Conservation (phyloP, 164 flowering plant genomes). For the Amborella trichopoda region DNA sequence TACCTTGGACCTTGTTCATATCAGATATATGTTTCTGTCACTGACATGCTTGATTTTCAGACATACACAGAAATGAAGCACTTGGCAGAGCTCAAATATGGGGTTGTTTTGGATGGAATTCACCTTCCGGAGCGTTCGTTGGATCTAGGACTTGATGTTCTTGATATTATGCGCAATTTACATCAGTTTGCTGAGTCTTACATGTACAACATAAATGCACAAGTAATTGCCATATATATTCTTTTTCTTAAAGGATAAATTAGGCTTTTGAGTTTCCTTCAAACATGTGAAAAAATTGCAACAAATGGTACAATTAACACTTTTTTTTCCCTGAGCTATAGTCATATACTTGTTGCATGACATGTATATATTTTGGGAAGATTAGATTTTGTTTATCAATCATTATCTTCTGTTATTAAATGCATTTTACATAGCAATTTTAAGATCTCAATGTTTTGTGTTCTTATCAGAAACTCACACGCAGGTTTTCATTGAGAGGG, state of each 20-base stretch:
- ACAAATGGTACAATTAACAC: no score
- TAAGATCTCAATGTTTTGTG: not conserved
- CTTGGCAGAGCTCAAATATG: constrained; percentile 20
- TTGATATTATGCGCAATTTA: constrained; percentile 11
- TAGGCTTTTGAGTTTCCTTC: no score
- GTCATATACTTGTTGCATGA: no score
- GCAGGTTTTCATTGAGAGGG: constrained; percentile 18
- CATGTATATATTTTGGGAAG: no score
- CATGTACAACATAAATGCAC: constrained; percentile 14
- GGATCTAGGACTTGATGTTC: constrained; percentile 10
- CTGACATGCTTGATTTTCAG: constrained; percentile 8
- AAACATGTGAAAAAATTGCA: no score
- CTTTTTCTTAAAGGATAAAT: no score
- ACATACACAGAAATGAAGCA: constrained; percentile 22
- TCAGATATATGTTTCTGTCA: not conserved
- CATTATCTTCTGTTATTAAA: no score
- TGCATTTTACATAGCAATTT: no score
- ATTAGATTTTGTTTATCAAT: no score
- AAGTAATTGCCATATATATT: no score
- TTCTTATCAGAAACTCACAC: not conserved
- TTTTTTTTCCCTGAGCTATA: no score
- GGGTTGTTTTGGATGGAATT: constrained; percentile 15
- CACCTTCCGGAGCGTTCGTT: constrained; percentile 12
- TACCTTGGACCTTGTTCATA: not conserved
- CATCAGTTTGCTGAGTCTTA: constrained; percentile 10